Base-by-base conservation (phyloP, 2,329 filamentous ascomycete species). In the Verticillium klebahnii region DNA sequence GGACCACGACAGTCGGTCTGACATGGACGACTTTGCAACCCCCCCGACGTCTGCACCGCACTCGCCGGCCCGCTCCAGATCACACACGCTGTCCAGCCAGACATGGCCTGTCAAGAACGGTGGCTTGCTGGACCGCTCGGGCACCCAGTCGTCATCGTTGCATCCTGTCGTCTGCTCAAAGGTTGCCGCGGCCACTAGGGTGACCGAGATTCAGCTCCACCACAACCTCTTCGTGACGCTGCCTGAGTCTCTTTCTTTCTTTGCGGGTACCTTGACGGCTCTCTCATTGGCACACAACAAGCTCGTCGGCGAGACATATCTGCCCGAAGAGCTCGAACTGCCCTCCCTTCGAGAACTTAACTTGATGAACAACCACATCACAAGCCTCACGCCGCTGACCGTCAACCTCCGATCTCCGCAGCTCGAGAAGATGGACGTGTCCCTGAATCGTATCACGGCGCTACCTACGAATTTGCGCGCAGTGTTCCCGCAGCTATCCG, bases 201-300 rank as follows among this genome's bases (percentile, higher is more conserved):
- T 83, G 61, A 81, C 72, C 45, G 80, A 85, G 55, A 74, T 95
- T 1, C 86, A 89, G 64, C 80, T 97, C 45, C 88, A 93, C 60
- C 88, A 91, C 70, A 98, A 97, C 72, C 80, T 86, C 1, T 85
- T 97, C 61, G 83, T 85, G 0, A 75, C 76, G 5, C 84, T 97
- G 2, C 93, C 94, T 0, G 79, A 83, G 31, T 86, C 89, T 0
- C 80, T 97, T 14, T 85, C 83, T 19, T 87, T 89, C 68, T 89
- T 96, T 64, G 85, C 89, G 2, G 80, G 86, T 15, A 89, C 87
- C 2, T 75, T 98, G 45, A 88, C 86, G 0, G 84, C 86, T 0
- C 81, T 97, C 17, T 91, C 90, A 57, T 73, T 97, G 29, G 86
- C 91, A 2, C 85, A 92, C 69, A 96, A 96, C 71, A 85, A 90